Evolutionary conservation across 1,284 basidiomycete genomes (phyloP), one percentile per base, ranked within the genome.

Genomic region (Vanrija humicola): DNA sequence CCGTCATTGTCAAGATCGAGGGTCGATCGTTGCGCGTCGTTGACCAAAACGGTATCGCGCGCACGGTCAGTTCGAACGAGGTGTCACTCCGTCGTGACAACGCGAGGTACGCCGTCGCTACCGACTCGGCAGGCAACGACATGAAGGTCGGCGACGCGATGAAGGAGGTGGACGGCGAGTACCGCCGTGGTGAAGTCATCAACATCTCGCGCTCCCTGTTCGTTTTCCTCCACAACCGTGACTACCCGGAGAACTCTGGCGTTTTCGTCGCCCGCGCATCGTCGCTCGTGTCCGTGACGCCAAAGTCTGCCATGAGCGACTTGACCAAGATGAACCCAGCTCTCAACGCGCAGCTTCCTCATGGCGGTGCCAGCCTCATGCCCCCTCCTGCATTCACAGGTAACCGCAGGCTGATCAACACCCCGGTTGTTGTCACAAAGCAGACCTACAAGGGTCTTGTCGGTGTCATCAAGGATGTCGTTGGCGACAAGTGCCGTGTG

Each of bases 1-100:
- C 93, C 71, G 92, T 98, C 58, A 95, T 98, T 64, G 96, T 89
- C 83, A 96, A 96, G 77, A 94, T 95, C 5, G 96, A 98, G 74
- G 86, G 91, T 18, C 90, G 92, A 69, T 86, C 89, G 8, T 93
- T 99, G 83, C 89, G 90, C 56, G 89, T 99, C 1, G 82, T 98
- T 46, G 95, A 98, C 72, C 95, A 98, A 75, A 89, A 91, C 63
- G 90, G 92, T 1, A 86, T 89, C 76, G 83, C 90, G 23, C 87
- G 91, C 19, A 81, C 88, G 6, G 89, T 98, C n/a, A 87, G 89
- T 67, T 91, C 94, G 8, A 90, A 93, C 63, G 94, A 98, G 73
- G 96, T 99, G 65, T 88, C 88, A 14, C 90, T 93, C 84, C 85
- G 90, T 16, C 83, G 87, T 48, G 89, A 93, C 72, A 73, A 75